Evolutionary conservation across 2,329 filamentous ascomycete species (phyloP), one percentile per base, ranked within the genome.

Genomic region (Curvularia sp.): DNA sequence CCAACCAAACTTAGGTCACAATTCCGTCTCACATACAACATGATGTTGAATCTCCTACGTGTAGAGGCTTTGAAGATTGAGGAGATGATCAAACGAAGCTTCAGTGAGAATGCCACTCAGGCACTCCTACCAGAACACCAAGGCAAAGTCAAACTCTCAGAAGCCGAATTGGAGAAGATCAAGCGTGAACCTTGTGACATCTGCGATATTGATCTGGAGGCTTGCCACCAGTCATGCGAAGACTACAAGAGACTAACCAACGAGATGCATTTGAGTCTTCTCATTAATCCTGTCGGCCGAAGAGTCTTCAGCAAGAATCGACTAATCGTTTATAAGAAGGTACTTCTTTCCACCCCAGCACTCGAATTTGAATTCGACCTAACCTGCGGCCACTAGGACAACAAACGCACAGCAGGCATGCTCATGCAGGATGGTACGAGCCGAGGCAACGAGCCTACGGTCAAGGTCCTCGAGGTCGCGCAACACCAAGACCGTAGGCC

Each of bases 11-110:
- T 99, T 49, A 88, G 93, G 47, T 98, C 94, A 6, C 95, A 99
- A 73, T 99, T 99, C 83, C 88, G 95, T 60, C 83, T 99, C 48
- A 99, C 96, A 0, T 99, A 99, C 82, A 99, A 98, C 79, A 99
- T 99, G 95, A 99, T 99, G 60, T 82, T 99, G 30, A 99, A 98
- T 72, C 83, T 99, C 31, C 83, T 99, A 49, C 89, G 95, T 35
- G 95, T 99, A 2, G 95, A 99, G 77, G 95, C 95, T 2, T 80
- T 99, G 65, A 98, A 97, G 81, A 98, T 99, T 68, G 95, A 99
- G 76, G 95, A 99, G 79, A 99, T 99, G 95, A 99, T 99, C 82
- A 99, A 99, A 84, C 90, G 95, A 65, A 97, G 93, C 76, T 99
- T 99, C 82, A 97, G 94, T 52, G 95, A 99, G 77, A 95, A 99